Evolutionary conservation across 441 rosid species (phyloP).

Genomic region (Syzygium malaccense): DNA sequence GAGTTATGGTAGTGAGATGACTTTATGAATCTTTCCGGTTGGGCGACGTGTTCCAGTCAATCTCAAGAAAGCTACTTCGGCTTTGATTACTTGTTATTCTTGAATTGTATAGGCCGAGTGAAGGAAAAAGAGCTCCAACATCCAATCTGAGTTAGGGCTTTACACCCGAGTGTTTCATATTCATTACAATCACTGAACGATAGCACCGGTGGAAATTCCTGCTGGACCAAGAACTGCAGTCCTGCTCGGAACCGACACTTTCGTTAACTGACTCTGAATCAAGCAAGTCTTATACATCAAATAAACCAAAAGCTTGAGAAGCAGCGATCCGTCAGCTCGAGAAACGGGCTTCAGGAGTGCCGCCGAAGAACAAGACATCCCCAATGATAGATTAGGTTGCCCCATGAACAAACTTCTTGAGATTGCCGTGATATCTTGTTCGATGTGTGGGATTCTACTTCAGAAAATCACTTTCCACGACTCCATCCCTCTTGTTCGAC

Average conservation of each 20-base stretch:
- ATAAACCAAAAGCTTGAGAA: not conserved
- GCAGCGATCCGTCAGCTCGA: not conserved
- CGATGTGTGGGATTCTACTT: not conserved
- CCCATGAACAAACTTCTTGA: not conserved
- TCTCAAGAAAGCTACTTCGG: not conserved
- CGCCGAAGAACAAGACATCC: not conserved
- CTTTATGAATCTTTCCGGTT: not conserved
- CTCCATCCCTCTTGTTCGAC: not conserved
- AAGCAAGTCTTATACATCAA: not conserved
- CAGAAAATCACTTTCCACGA: not conserved
- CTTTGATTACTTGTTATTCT: not conserved
- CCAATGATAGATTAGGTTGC: not conserved
- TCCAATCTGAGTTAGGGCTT: not conserved
- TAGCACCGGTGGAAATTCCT: not conserved
- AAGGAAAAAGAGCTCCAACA: not conserved
- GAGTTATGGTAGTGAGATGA: not conserved
- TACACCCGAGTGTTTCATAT: not conserved
- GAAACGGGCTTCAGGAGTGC: not conserved
- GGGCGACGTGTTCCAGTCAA: not conserved
- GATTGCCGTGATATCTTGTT: not conserved
- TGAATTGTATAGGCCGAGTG: not conserved
- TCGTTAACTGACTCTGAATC: not conserved
- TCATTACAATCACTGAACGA: not conserved
- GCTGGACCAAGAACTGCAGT: not conserved
- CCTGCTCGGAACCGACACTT: not conserved